phyloP scores from a whole-genome alignment of 2,329 filamentous ascomycete species.

The Fusarium tuaranense region DNA sequence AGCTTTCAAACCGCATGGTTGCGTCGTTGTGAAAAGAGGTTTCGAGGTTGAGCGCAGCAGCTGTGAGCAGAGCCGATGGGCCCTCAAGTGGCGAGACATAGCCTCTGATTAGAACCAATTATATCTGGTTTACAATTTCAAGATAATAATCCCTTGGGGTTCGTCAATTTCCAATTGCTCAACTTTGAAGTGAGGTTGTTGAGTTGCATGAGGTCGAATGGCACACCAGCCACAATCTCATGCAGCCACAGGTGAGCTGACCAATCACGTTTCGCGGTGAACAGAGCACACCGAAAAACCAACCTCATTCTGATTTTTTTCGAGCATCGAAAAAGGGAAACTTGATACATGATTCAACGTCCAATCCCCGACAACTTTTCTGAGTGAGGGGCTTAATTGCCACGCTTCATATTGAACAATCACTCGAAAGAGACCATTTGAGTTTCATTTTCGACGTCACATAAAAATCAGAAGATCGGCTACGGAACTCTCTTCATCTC shows the following conservation, averaged over 20 bases:
- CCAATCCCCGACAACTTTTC: constrained; percentile 9
- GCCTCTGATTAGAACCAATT: not conserved
- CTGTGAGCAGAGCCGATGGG: constrained; percentile 7
- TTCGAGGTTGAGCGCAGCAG: constrained; percentile 16
- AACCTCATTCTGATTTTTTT: constrained; percentile 35
- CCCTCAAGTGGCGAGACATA: constrained; percentile 16
- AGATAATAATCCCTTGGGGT: not conserved
- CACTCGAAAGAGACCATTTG: not conserved
- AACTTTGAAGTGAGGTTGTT: not conserved
- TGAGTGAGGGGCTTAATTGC: not conserved
- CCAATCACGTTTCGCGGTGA: constrained; percentile 40
- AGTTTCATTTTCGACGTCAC: not conserved
- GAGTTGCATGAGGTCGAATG: constrained; percentile 16
- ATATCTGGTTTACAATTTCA: not conserved
- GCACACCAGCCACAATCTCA: constrained; percentile 27
- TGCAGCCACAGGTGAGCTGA: not conserved
- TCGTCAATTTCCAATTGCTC: not conserved
- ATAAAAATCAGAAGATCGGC: not conserved
- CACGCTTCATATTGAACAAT: not conserved
- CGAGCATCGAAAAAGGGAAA: constrained; percentile 15
- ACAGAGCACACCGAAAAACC: constrained; percentile 29
- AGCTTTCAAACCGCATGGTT: not conserved
- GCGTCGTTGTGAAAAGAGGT: not conserved
- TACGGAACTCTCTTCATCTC: not conserved
- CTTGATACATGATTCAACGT: constrained; percentile 24